Conservation (phyloP, 441 rosid species). For the Omphalea diandra region DNA sequence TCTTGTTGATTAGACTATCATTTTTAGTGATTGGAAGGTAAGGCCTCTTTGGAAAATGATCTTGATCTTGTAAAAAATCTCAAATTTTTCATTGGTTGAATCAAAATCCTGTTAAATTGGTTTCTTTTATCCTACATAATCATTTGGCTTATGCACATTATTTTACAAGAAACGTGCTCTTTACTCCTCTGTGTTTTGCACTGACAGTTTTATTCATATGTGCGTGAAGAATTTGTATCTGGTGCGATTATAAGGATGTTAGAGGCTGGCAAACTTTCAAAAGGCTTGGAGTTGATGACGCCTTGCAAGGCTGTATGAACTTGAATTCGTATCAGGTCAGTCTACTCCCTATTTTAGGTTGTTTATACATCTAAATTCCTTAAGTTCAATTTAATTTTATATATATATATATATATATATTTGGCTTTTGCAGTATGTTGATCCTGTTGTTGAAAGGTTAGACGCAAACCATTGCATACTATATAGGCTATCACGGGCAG, state of each 20-base stretch:
- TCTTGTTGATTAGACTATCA: too few species aligned
- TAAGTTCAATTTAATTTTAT: constrained; percentile 9
- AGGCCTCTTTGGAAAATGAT: not conserved
- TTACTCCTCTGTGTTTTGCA: too few species aligned
- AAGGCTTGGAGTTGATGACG: too few species aligned
- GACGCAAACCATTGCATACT: constrained; percentile 65
- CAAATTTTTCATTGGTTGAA: not conserved
- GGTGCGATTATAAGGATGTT: too few species aligned
- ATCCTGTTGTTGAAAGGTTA: too few species aligned
- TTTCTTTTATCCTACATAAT: not conserved
- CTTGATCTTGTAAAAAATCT: not conserved
- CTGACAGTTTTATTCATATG: too few species aligned
- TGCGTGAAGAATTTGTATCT: too few species aligned
- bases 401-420: constrained; percentile 4
- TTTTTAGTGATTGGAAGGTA: too few species aligned
- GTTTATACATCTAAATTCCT: not conserved
- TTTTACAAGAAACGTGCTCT: too few species aligned
- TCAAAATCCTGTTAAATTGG: not conserved
- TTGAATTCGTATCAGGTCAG: not conserved
- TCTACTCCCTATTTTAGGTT: not conserved
- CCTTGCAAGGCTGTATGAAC: too few species aligned
- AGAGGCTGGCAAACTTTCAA: too few species aligned
- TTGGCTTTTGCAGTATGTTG: constrained; percentile 61
- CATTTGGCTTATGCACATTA: constrained; percentile 3
- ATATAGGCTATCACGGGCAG: too few species aligned